A percentile compares a stretch with the other conserved stretches of the same genome.
These are phyloP conservation scores for Gleditsia sinensis DNA, from an alignment of 306 rosid genomes.

Conservation along the genomic window DNA sequence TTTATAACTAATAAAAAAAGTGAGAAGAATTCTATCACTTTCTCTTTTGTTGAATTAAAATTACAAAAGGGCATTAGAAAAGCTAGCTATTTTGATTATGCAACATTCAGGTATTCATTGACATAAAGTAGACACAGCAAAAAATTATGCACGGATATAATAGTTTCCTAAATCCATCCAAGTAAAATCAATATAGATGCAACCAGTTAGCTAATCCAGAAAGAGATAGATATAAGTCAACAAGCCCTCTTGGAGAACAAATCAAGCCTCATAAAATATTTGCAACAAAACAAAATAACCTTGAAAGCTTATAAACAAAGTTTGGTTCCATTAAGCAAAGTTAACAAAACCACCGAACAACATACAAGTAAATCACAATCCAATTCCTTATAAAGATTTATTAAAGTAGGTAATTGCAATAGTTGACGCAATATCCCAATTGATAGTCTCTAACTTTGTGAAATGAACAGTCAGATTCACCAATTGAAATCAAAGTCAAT, in stretches of 20 bases:
- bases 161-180: not conserved
- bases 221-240: not conserved
- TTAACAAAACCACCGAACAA: not conserved
- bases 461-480: conserved; percentile 22
- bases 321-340: not conserved
- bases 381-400: conserved; percentile 9
- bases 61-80: not conserved
- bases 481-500: not conserved
- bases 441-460: conserved; percentile 4
- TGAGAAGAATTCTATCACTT: no score
- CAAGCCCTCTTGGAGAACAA: not conserved
- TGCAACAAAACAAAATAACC: conserved; percentile 10
- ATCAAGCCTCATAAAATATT: not conserved
- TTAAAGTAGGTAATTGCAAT: conserved; percentile 1
- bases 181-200: not conserved
- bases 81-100: not conserved
- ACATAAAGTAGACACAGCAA: not conserved
- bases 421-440: conserved; percentile 14
- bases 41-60: no score
- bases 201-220: conserved; percentile 15
- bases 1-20: no score
- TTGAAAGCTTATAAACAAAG: not conserved
- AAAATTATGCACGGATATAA: not conserved
- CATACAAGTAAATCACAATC: conserved; percentile 12
- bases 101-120: not conserved